Evolutionary conservation across 2,329 filamentous ascomycete genomes (phyloP).

Genomic region (Arthrobotrys musiformis): DNA sequence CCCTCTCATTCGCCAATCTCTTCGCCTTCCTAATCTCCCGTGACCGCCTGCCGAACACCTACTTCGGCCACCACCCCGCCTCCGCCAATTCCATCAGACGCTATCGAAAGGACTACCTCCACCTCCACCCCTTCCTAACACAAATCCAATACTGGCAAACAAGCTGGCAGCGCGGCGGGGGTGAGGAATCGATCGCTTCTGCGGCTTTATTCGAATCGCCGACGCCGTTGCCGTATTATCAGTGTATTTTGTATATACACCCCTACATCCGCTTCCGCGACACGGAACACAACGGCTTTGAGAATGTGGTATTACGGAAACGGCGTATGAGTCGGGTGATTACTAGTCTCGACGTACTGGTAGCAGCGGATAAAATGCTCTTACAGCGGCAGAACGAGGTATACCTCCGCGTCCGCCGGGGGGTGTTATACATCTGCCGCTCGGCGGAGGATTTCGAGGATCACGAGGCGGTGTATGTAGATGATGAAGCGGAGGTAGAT

Average conservation of each 20-base stretch:
- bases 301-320: not conserved
- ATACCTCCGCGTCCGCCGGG: not conserved
- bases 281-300: not conserved
- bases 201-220: not conserved
- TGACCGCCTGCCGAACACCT: not conserved
- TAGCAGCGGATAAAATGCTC: not conserved
- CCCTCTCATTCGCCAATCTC: not conserved
- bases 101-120: not conserved
- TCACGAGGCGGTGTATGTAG: not conserved
- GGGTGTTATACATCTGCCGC: not conserved
- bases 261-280: not conserved
- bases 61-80: not conserved
- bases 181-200: not conserved
- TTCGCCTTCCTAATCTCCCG: not conserved
- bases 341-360: not conserved
- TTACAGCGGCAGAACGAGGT: not conserved
- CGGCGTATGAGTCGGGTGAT: not conserved
- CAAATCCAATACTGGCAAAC: not conserved
- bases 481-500: not conserved
- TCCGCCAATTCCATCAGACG: not conserved
- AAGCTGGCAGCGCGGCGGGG: not conserved
- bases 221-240: not conserved
- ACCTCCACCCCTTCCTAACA: not conserved
- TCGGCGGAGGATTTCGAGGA: not conserved
- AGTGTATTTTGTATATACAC: not conserved